phyloP scores from a whole-genome alignment of 2,329 filamentous ascomycete genomes.

The Seiridium unicorne region DNA sequence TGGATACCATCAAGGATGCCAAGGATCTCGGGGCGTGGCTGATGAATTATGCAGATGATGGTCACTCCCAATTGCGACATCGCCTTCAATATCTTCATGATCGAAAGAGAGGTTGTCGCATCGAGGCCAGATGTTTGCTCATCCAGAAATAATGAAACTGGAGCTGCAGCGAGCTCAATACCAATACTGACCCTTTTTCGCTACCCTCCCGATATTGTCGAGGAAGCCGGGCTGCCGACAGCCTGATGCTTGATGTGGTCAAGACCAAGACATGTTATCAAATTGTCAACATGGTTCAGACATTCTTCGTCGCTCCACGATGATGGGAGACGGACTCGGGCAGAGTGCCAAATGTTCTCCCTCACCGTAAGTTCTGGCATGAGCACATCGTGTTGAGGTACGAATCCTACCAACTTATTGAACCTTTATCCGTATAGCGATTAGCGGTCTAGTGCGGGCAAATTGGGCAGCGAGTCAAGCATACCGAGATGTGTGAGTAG shows the following conservation, averaged over 20 bases:
- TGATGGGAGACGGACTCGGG: neutral
- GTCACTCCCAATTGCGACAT: neutral
- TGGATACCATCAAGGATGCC: neutral
- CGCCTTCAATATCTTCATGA: neutral
- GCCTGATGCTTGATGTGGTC: neutral
- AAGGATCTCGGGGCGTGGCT: conserved; percentile 1
- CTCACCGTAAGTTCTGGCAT: neutral
- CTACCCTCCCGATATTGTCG: neutral
- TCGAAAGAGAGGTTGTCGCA: conserved; percentile 1
- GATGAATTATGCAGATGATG: neutral
- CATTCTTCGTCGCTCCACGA: neutral
- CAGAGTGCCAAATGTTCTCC: neutral
- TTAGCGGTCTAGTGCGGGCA: neutral
- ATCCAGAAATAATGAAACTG: neutral
- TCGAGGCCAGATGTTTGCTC: neutral
- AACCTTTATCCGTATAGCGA: neutral
- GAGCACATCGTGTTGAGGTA: conserved; percentile 1
- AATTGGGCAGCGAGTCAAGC: neutral
- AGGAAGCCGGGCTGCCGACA: neutral
- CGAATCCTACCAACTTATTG: neutral
- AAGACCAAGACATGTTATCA: neutral
- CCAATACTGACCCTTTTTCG: conserved; percentile 1
- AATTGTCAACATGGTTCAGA: neutral
- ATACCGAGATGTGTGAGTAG: neutral
- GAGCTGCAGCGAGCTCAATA: neutral